Evolutionary conservation across 192 early-diverging fungal species (phyloP).

Genomic region (Gaertneriomyces semiglobifer): DNA sequence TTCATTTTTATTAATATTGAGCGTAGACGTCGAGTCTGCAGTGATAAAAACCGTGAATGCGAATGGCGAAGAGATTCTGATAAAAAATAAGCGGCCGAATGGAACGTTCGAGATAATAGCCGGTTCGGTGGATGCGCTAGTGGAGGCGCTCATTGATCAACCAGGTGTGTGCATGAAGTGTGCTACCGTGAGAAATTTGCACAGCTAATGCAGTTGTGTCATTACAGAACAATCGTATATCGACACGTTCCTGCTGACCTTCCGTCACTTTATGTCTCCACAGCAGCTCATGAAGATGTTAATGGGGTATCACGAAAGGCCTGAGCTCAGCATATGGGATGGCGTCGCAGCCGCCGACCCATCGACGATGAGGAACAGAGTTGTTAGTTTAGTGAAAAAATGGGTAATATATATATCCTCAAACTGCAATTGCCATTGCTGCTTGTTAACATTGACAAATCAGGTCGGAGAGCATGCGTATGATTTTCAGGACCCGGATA

Average conservation of each 20-base stretch:
- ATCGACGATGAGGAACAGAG: conserved; percentile 21
- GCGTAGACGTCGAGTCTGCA: not conserved
- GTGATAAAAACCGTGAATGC: conserved; percentile 13
- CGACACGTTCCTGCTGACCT: conserved; percentile 34
- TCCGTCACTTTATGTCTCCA: conserved; percentile 26
- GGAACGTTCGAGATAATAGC: conserved; percentile 20
- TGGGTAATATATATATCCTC: conserved; percentile 21
- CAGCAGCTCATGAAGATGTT: conserved; percentile 8
- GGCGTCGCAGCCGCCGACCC: not conserved
- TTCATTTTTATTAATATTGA: too few relatives aligned
- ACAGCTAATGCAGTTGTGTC: conserved; percentile 3
- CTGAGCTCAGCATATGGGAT: conserved; percentile 1
- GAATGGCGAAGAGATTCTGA: conserved; percentile 29
- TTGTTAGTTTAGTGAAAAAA: conserved; percentile 36
- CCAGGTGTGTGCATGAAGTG: not conserved
- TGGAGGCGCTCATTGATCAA: conserved; percentile 21
- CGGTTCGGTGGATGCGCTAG: conserved; percentile 25
- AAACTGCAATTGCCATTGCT: not conserved
- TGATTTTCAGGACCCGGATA: conserved; percentile 29
- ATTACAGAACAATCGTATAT: conserved; percentile 18
- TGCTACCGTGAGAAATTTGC: not conserved
- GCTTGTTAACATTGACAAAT: not conserved
- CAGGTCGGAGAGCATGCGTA: conserved; percentile 33
- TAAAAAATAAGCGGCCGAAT: conserved; percentile 12
- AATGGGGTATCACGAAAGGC: not conserved